Evolutionary conservation across 2,329 filamentous ascomycete species (phyloP), one percentile per base, ranked within the genome.

Genomic region (Alternaria brassicicola): DNA sequence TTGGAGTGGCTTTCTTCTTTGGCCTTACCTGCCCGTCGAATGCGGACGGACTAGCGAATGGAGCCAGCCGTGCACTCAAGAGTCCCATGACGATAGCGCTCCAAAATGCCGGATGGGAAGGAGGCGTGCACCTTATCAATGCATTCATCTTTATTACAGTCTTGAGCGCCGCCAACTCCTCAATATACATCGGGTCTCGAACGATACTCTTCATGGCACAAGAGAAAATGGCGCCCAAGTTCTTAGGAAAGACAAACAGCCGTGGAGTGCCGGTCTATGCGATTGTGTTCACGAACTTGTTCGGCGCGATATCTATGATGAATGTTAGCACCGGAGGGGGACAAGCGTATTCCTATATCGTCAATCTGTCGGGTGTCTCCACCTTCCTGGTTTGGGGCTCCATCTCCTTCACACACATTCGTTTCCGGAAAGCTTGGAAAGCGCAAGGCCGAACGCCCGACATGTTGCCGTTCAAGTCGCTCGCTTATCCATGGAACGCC

Each of bases 181-280:
- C 88, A 8, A 89, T 93, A 61, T 93, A 93, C 74, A 91, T 93
- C 64, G 87, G 87, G 42, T 90, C 88, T 3, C 85, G 91, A 21
- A 93, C 90, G 0, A 78, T 94, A 1, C 78, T 93, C 0, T 92
- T 87, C 78, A 90, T 93, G 86, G 89, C 89, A 0, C 88, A 91
- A 67, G 86, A 87, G 42, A 82, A 85, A 45, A 91, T 90, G 74
- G 91, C 90, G 0, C 91, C 91, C 0, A 79, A 77, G 19, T 84
- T 93, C 66, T 80, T 93, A 2, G 88, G 88, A 39, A 86, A 84
- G 74, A 91, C 90, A 2, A 86, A 89, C 72, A 79, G 79, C 23
- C 82, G 85, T 13, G 90, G 90, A 25, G 83, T 85, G 0, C 84
- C 84, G 0, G 77, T 84, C 84, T 67, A 84, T 74, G 74, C 89